Evolutionary conservation across 257 asterid species (phyloP).

Genomic region (Thymus mandschuricus): DNA sequence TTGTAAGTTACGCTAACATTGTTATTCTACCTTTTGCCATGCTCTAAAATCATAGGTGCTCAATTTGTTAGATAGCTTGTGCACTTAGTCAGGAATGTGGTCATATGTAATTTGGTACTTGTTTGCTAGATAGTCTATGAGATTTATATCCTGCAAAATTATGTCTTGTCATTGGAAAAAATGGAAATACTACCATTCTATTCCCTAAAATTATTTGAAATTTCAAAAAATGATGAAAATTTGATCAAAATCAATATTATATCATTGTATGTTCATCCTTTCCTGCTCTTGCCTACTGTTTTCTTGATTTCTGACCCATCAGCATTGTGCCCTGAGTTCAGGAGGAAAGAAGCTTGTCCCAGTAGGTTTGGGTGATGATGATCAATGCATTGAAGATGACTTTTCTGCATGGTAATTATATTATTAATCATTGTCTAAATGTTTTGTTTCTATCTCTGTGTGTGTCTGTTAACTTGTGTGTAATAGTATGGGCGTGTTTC

Average conservation of each 20-base stretch:
- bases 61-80: not conserved
- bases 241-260: slow-evolving; percentile 5
- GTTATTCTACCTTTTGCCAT: not conserved
- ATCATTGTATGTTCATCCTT: slow-evolving; percentile 12
- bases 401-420: slow-evolving; percentile 73
- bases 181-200: not conserved
- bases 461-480: not conserved
- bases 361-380: slow-evolving; percentile 96
- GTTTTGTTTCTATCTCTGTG: not conserved
- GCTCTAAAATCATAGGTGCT: not conserved
- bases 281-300: slow-evolving; percentile 2
- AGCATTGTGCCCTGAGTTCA: slow-evolving; percentile 35
- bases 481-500: not conserved
- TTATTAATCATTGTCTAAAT: slow-evolving; percentile 5
- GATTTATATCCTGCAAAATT: not conserved
- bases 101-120: not conserved
- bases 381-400: slow-evolving; percentile 98
- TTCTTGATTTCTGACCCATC: slow-evolving; percentile 30
- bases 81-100: not conserved
- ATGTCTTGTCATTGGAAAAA: not conserved
- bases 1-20: slow-evolving; percentile 1
- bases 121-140: not conserved
- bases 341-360: slow-evolving; percentile 81
- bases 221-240: not conserved
- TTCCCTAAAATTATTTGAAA: slow-evolving; percentile 10